Base-by-base conservation (phyloP, 768 basidiomycete genomes). In the Plicaturopsis crispa region DNA sequence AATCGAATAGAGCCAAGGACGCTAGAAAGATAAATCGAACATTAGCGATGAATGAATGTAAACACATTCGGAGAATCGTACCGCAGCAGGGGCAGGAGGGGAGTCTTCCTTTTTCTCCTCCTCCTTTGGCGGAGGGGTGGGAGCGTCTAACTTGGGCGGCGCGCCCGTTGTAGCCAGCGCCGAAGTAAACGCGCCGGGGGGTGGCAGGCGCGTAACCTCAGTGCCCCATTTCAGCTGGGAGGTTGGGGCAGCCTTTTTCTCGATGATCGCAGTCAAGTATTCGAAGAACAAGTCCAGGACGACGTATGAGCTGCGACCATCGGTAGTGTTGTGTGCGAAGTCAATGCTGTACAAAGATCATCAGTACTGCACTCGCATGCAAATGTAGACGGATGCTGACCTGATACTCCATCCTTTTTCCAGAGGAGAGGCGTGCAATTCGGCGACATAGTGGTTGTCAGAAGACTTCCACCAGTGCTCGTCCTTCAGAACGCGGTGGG, bases 401-500 rank as follows among this genome's bases (percentile, higher is more conserved):
- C 35, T 36, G 23, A 36, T 21, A 12, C 17, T 20, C 35, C 35
- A 12, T 11, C 35, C 35, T 17, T 21, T 14, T 4, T 17, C 8
- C 11, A 24, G 17, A 3, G 35, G 35, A 6, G 35, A 36, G 24
- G 24, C 35, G 14, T 36, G 35, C 4, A 36, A 16, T 23, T 36
- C 35, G 11, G 19, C 35, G 19, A 21, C 24, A 16, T 24, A 24
- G 24, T 36, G 35, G 35, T 21, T 11, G 11, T 7, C 35, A 12
- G 35, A 30, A 16, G 24, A 17, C 17, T 36, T 36, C 35, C 35
- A 36, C 35, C 35, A 36, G 11, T 36, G 35, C 19, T 24, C 24
- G 2, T 36, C 35, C 35, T 36, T 36, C 19, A 36, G 14, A 36
- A 4, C 23, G 8, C 23, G 17, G 24, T 36, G 35, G 19, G 19